Percentiles rank a stretch among this genome's conserved stretches.
Conservation (phyloP, 2,329 filamentous ascomycete genomes). For the Didymella lethalis region DNA sequence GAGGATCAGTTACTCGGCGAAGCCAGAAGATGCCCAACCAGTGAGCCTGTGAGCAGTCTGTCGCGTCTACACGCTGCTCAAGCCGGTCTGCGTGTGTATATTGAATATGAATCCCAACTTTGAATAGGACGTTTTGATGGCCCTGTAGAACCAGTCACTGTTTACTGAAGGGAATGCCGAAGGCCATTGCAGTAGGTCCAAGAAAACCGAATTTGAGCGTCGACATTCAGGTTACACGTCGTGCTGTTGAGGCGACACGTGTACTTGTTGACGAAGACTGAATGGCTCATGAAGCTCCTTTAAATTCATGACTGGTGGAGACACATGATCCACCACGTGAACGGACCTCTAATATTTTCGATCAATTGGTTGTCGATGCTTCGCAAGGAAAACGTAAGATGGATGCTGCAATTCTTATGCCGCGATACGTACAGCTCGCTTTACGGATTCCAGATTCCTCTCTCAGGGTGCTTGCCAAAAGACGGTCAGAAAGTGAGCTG, state of each 20-base stretch:
- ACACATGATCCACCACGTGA: neutral
- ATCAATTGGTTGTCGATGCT: neutral
- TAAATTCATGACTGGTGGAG: neutral
- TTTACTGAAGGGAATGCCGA: neutral
- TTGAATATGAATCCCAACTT: neutral
- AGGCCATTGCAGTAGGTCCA: neutral
- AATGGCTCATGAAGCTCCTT: neutral
- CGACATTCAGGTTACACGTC: neutral
- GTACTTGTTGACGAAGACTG: neutral
- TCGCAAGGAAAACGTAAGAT: neutral
- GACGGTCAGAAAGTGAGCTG: constrained; percentile 1
- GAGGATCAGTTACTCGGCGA: constrained; percentile 60
- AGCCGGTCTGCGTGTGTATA: neutral
- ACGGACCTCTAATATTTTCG: neutral
- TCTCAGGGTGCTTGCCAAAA: neutral
- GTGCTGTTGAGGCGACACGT: neutral
- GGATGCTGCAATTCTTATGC: neutral
- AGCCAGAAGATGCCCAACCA: constrained; percentile 44
- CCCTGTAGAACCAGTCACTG: neutral
- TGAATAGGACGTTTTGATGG: too few relatives aligned
- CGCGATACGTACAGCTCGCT: neutral
- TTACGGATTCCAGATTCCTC: neutral
- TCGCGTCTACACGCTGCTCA: neutral
- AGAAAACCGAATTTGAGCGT: neutral
- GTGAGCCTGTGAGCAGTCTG: neutral